Conservation (phyloP, 2,329 filamentous ascomycete genomes). For the Cladosporium oxysporum region DNA sequence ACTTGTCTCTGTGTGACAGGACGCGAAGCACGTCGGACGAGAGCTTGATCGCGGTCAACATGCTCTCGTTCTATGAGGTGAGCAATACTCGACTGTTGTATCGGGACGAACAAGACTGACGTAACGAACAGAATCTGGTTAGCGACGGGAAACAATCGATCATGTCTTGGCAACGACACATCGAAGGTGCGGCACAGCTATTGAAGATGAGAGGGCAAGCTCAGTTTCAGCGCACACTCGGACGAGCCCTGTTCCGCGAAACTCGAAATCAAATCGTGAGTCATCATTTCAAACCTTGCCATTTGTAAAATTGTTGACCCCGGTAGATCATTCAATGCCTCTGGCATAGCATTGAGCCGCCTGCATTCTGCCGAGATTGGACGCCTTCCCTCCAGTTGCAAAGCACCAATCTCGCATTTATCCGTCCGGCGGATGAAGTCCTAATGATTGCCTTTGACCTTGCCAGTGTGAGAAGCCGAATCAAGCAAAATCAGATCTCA, state of each 20-base stretch:
- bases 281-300: conserved; percentile 19
- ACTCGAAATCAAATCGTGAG: conserved; percentile 30
- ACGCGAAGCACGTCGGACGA: conserved; percentile 34
- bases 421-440: conserved; percentile 29
- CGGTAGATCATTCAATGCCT: conserved; percentile 29
- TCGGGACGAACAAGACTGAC: too few relatives aligned
- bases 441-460: conserved; percentile 31
- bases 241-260: conserved; percentile 34
- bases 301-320: not conserved
- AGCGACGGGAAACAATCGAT: conserved; percentile 35
- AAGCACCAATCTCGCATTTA: conserved; percentile 17
- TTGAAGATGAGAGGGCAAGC: conserved; percentile 35
- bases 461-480: conserved; percentile 26
- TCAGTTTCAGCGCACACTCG: conserved; percentile 32
- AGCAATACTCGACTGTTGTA: conserved; percentile 27
- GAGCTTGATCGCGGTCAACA: conserved; percentile 38
- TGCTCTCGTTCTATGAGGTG: conserved; percentile 41
- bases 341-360: conserved; percentile 34
- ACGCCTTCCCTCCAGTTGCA: conserved; percentile 27
- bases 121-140: conserved; percentile 27
- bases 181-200: conserved; percentile 39
- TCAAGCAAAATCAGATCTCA: conserved; percentile 25
- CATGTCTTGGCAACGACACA: conserved; percentile 42
- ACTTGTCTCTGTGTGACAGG: conserved; percentile 35
- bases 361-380: conserved; percentile 33